These are phyloP conservation scores for Cyanidioschyzon merolae DNA, from an alignment of 23 red algal genomes.

Conservation along the genomic window DNA sequence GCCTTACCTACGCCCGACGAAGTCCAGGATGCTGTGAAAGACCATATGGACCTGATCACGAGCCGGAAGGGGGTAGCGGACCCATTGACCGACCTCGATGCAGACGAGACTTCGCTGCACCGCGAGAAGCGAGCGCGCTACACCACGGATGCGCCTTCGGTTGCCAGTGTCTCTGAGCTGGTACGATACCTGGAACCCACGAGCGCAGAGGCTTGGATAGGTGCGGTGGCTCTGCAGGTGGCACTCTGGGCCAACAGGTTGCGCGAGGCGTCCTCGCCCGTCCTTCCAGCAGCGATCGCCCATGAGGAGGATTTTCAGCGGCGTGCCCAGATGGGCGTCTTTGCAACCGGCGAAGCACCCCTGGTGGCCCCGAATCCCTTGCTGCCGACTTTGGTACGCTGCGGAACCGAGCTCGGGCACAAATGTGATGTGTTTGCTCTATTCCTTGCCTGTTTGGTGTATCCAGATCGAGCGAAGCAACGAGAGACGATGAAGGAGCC, in stretches of 20 bases:
- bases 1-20: background rate
- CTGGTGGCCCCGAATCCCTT: background rate
- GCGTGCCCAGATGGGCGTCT: constrained; percentile 2
- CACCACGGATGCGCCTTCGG: background rate
- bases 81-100: background rate
- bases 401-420: background rate
- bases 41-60: background rate
- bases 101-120: background rate
- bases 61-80: too few relatives aligned
- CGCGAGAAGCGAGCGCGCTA: background rate
- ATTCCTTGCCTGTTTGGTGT: background rate
- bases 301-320: background rate
- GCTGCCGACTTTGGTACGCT: background rate
- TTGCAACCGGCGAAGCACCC: background rate
- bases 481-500: background rate
- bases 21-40: background rate
- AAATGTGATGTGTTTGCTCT: constrained; percentile 1
- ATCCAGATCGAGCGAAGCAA: background rate
- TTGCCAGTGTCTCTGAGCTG: background rate
- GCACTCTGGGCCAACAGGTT: background rate
- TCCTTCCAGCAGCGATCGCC: background rate
- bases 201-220: background rate
- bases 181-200: background rate
- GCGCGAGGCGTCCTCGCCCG: background rate
- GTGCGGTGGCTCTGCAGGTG: background rate